Conservation (phyloP, 2,329 filamentous ascomycete genomes). For the Beauveria varroae region DNA sequence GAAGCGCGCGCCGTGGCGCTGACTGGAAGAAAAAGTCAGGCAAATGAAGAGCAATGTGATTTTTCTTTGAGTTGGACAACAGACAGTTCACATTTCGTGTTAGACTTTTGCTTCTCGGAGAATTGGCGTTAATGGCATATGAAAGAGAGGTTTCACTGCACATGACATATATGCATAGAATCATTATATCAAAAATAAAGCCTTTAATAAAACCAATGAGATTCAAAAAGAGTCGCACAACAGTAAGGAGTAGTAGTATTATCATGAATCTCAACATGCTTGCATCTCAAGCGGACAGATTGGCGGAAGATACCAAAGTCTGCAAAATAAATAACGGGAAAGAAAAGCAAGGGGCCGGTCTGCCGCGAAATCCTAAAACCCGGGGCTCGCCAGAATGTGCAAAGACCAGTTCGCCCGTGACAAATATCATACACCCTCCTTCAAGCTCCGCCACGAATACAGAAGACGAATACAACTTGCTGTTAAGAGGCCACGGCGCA, state of each 20-base stretch:
- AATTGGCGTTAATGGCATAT: conserved; percentile 1
- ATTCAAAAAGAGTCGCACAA: background rate
- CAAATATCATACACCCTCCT: background rate
- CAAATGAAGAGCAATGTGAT: background rate
- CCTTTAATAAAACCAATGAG: background rate
- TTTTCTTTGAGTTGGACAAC: background rate
- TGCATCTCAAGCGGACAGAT: conserved; percentile 15
- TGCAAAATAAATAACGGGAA: conserved; percentile 1
- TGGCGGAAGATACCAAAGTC: background rate
- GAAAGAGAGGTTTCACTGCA: conserved; percentile 5
- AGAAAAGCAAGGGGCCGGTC: conserved; percentile 16
- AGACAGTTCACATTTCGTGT: background rate
- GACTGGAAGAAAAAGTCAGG: conserved; percentile 35
- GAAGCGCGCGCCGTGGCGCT: conserved; percentile 31
- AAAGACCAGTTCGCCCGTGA: conserved; percentile 5
- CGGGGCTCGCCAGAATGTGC: background rate
- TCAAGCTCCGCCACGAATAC: background rate
- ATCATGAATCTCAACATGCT: conserved; percentile 25
- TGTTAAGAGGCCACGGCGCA: background rate
- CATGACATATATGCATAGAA: background rate
- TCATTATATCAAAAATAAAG: background rate
- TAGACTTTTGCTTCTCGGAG: background rate
- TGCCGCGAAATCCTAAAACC: background rate
- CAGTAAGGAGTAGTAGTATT: conserved; percentile 15
- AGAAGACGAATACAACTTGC: background rate